These are phyloP conservation scores for Rhynchospora breviuscula DNA, from an alignment of 176 grass and related monocot species.

Conservation along the genomic window DNA sequence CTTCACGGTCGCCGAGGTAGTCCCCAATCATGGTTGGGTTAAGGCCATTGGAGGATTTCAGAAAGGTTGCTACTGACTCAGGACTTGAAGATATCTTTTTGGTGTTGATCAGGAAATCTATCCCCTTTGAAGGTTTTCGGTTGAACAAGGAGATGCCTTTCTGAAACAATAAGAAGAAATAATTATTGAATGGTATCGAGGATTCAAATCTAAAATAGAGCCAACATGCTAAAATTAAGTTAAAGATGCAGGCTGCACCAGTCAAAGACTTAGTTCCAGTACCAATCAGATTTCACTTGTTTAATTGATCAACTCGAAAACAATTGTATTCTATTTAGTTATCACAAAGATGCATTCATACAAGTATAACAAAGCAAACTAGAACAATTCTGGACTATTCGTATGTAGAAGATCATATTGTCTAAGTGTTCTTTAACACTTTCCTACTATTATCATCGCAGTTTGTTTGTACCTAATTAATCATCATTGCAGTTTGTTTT, in stretches of 20 bases:
- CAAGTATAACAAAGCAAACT: background rate
- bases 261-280: background rate
- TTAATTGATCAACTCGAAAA: background rate
- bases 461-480: background rate
- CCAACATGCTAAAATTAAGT: background rate
- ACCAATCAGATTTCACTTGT: background rate
- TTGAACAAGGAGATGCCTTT: slow-evolving; percentile 91
- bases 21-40: slow-evolving; percentile 86
- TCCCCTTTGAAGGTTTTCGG: slow-evolving; percentile 90
- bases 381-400: background rate
- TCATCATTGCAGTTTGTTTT: background rate
- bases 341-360: background rate
- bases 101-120: slow-evolving; percentile 81
- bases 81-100: slow-evolving; percentile 80
- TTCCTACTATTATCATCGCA: background rate
- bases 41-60: slow-evolving; percentile 69
- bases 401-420: background rate
- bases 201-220: background rate
- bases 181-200: background rate
- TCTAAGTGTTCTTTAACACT: background rate
- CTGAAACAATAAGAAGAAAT: slow-evolving; percentile 41
- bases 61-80: slow-evolving; percentile 70
- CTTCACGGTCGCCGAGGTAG: slow-evolving; percentile 94
- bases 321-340: background rate
- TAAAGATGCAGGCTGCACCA: background rate